phyloP scores from a whole-genome alignment of 768 basidiomycete genomes.

The Mycena rosella region DNA sequence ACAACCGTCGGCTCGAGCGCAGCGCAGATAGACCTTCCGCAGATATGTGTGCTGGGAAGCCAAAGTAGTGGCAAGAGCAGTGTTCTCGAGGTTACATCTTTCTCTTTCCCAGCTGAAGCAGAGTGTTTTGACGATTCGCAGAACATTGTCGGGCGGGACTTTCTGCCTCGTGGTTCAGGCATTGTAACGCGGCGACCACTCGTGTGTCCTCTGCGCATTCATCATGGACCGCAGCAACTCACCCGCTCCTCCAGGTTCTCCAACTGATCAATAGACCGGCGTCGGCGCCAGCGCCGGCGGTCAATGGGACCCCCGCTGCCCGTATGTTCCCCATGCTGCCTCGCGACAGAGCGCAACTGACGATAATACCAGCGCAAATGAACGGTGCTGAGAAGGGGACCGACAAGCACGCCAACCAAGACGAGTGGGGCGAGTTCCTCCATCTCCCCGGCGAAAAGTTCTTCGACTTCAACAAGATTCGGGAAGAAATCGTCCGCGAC shows the following conservation, averaged over 20 bases:
- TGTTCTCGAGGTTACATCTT: conserved; percentile 78
- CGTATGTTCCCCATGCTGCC: conserved; percentile 44
- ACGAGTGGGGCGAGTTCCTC: conserved; percentile 99
- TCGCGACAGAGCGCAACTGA: conserved; percentile 18
- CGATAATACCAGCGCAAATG: conserved; percentile 53
- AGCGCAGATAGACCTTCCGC: conserved; percentile 87
- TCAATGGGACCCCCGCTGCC: conserved; percentile 46
- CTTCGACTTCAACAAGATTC: conserved; percentile 96
- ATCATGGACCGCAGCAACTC: conserved; percentile 11
- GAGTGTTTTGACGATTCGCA: conserved; percentile 46
- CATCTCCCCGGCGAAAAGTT: conserved; percentile 98
- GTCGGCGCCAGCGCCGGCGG: conserved; percentile 47
- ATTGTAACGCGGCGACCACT: conserved; percentile 98
- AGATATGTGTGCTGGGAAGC: conserved; percentile 92
- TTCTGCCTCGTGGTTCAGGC: conserved; percentile 98
- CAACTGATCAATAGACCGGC: conserved; percentile 93
- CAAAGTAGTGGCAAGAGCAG: conserved; percentile 96
- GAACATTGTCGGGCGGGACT: conserved; percentile 99
- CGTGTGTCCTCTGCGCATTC: conserved; percentile 58
- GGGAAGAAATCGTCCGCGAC: conserved; percentile 95
- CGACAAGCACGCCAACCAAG: conserved; percentile 86
- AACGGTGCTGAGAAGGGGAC: conserved; percentile 60
- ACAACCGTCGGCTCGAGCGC: conserved; percentile 84
- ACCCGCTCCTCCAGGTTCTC: conserved; percentile 68
- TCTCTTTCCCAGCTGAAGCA: background rate